These are phyloP conservation scores for Krasilnikovozyma curviuscula DNA, from an alignment of 768 basidiomycete species.

Conservation along the genomic window DNA sequence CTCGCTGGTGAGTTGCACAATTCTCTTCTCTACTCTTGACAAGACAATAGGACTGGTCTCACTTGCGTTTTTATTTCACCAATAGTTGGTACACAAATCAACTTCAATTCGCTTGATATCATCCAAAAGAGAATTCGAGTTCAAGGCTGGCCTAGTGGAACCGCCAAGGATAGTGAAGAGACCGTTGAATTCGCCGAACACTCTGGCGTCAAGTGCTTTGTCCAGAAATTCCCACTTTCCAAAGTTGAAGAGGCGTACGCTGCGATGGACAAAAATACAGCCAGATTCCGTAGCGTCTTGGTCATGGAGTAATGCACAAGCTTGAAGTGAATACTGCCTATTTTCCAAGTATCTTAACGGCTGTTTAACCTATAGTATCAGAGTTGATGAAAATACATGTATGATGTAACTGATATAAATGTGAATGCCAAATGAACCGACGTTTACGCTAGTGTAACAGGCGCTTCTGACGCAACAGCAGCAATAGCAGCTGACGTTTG, in stretches of 20 bases:
- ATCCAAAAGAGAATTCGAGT: constrained; percentile 12
- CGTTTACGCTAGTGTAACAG: too few species aligned
- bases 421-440: too few species aligned
- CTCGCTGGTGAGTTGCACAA: constrained; percentile 7
- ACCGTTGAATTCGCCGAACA: constrained; percentile 11
- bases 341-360: too few species aligned
- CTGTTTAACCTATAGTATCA: too few species aligned
- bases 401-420: too few species aligned
- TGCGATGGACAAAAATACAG: constrained; percentile 9
- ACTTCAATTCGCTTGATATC: neutral
- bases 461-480: too few species aligned
- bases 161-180: constrained; percentile 12
- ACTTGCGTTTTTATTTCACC: neutral
- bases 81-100: neutral
- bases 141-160: constrained; percentile 15
- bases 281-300: constrained; percentile 12
- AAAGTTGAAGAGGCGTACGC: constrained; percentile 13
- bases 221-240: constrained; percentile 10
- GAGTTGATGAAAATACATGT: too few species aligned
- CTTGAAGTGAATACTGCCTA: too few species aligned
- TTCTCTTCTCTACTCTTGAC: too few species aligned
- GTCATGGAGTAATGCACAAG: too few species aligned
- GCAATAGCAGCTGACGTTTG: too few species aligned
- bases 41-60: neutral
- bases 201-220: constrained; percentile 9